phyloP scores from a whole-genome alignment of 352 stramenopile species.

The Phytophthora hybrid region DNA sequence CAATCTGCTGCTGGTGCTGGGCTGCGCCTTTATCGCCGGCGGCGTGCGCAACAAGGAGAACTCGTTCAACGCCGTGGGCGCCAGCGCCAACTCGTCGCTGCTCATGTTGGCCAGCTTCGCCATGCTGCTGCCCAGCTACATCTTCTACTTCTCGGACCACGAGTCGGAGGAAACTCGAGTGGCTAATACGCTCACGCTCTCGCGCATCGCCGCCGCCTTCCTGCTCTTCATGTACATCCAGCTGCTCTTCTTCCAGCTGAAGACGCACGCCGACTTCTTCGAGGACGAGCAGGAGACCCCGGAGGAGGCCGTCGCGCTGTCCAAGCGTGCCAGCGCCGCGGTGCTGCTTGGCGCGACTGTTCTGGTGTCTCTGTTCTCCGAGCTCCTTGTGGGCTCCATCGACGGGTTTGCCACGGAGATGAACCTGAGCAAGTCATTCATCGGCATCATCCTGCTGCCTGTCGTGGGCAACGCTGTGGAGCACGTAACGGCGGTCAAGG shows the following conservation, averaged over 20 bases:
- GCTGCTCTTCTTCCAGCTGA: slow-evolving; percentile 96
- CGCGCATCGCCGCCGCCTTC: slow-evolving; percentile 82
- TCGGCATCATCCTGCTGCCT: slow-evolving; percentile 96
- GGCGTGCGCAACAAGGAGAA: slow-evolving; percentile 82
- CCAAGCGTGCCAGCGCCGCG: slow-evolving; percentile 73
- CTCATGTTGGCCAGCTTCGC: too few species aligned
- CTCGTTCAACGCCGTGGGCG: slow-evolving; percentile 91
- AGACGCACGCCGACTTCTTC: slow-evolving; percentile 95
- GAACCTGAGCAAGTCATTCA: slow-evolving; percentile 86
- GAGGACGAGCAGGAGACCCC: slow-evolving; percentile 50
- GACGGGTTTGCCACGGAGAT: slow-evolving; percentile 77
- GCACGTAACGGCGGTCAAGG: slow-evolving; percentile 97
- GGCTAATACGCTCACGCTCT: slow-evolving; percentile 78
- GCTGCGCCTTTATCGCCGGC: slow-evolving; percentile 96
- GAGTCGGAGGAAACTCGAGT: slow-evolving; percentile 77
- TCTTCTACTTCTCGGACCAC: slow-evolving; percentile 84
- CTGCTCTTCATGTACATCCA: slow-evolving; percentile 95
- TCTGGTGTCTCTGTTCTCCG: slow-evolving; percentile 94
- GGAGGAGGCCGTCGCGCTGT: slow-evolving; percentile 87
- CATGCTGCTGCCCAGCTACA: too few species aligned
- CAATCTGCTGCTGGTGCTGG: slow-evolving; percentile 98
- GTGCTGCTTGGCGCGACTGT: slow-evolving; percentile 91
- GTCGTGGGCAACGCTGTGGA: slow-evolving; percentile 99
- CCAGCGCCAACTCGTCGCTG: too few species aligned
- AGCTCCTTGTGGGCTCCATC: slow-evolving; percentile 92